Percentiles rank a stretch among this genome's conserved stretches.
phyloP scores from a whole-genome alignment of 768 basidiomycete species.

The Myochromella boudieri region DNA sequence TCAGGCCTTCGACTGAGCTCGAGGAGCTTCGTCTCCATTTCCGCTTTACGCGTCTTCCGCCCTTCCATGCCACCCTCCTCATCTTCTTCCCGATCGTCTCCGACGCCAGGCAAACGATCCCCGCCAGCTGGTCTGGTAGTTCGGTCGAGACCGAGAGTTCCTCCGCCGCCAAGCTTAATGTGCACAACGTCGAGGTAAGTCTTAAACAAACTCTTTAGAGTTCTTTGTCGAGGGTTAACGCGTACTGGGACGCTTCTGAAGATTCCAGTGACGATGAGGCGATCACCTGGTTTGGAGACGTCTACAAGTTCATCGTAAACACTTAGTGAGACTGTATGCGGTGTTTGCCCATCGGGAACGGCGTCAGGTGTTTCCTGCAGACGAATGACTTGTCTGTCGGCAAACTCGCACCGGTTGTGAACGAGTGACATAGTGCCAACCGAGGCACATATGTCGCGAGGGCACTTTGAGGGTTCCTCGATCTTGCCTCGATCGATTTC shows the following conservation, averaged over 20 bases:
- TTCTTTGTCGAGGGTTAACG: slow-evolving; percentile 88
- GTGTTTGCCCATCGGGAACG: slow-evolving; percentile 97
- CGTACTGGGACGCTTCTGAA: slow-evolving; percentile 96
- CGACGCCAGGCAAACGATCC: slow-evolving; percentile 67
- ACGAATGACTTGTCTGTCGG: slow-evolving; percentile 92
- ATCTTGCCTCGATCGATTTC: slow-evolving; percentile 99
- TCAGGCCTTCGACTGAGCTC: slow-evolving; percentile 75
- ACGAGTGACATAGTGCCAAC: slow-evolving; percentile 92
- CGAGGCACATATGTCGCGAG: slow-evolving; percentile 87
- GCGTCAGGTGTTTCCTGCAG: slow-evolving; percentile 98
- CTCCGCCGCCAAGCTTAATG: slow-evolving; percentile 72
- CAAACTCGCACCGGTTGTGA: slow-evolving; percentile 96
- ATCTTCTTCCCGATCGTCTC: slow-evolving; percentile 68
- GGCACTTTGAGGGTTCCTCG: slow-evolving; percentile 88
- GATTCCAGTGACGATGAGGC: slow-evolving; percentile 88
- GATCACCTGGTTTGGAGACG: slow-evolving; percentile 93
- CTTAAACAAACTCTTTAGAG: slow-evolving; percentile 95
- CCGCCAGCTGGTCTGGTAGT: slow-evolving; percentile 72
- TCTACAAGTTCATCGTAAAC: slow-evolving; percentile 99
- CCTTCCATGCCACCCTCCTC: slow-evolving; percentile 48
- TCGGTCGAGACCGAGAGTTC: slow-evolving; percentile 74
- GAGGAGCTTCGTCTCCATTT: slow-evolving; percentile 76
- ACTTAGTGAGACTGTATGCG: slow-evolving; percentile 94
- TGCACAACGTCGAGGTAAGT: slow-evolving; percentile 97
- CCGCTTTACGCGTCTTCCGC: slow-evolving; percentile 52